Base-by-base conservation (phyloP, 2,329 filamentous ascomycete species). In the Curvularia spicifera region DNA sequence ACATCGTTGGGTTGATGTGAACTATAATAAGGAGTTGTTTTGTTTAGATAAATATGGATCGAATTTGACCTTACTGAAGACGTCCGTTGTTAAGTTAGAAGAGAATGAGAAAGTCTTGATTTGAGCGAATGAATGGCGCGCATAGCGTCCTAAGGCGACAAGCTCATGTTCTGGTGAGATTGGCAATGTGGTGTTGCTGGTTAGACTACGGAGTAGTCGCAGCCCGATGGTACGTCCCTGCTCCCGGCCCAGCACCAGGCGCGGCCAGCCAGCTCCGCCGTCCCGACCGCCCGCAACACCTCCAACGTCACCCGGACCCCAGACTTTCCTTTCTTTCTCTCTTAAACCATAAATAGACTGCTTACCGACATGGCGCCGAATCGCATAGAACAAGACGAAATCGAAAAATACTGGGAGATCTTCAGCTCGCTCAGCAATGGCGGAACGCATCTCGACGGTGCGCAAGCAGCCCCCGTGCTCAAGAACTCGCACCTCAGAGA, bases 341-440 rank as follows among this genome's bases (percentile, higher is more conserved):
- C 22, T 5, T 8, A n/a, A 29, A 28, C 15, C 22, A 28, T 18
- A 39, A 13, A 46, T 31, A 31, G 20, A 50, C 24, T 40, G 18
- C 8, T 13, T 20, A 15, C 29, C 13, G 59, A 54, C 52, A 78
- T 78, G 77, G 67, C 76, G 48, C 69, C 73, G 66, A 85, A 86
- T 65, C 79, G 81, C 61, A 90, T 90, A 67, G 87, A 90, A 71
- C 87, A 89, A 77, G 87, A 86, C 81, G 89, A 91, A 76, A 86
- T 91, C 66, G 87, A 91, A 72, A 87, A 89, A 64, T 91, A 91
- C 78, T 91, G 89, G 89, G 89, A 91, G 78, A 91, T 91, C 73
- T 91, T 91, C 80, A 83, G 86, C 63, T 87, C 87, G 35, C 84
- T 91, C 28, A 80, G 86, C 60, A 83, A 85, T 71, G 87, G 87